Percentiles rank a stretch among this genome's conserved stretches.
Conservation (phyloP, 352 stramenopile genomes). For the Phytopythium chamaehyphon region DNA sequence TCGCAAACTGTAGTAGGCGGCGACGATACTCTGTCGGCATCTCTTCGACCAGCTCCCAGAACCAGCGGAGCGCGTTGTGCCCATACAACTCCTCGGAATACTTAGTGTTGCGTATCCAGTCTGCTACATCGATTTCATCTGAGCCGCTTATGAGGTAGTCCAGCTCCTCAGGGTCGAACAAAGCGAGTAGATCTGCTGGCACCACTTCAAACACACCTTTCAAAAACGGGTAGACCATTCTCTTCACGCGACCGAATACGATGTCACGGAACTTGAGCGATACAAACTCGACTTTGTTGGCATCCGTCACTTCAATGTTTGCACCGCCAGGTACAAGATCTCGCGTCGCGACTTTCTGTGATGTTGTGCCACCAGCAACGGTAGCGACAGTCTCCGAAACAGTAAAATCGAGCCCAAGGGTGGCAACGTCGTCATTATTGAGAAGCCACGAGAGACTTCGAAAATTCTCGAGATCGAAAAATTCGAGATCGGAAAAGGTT, state of each 20-base stretch:
- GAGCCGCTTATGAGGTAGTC: constrained; percentile 92
- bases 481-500: constrained; percentile 88
- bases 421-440: constrained; percentile 26
- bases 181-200: constrained; percentile 77
- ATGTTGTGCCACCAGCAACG: constrained; percentile 7
- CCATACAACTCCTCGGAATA: constrained; percentile 10
- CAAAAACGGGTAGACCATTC: constrained; percentile 77
- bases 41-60: constrained; percentile 83
- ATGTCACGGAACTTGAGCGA: constrained; percentile 89
- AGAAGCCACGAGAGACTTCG: constrained; percentile 39
- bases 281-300: constrained; percentile 91
- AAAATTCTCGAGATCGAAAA: constrained; percentile 33
- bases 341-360: not conserved
- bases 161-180: constrained; percentile 94
- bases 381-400: constrained; percentile 8
- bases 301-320: constrained; percentile 84
- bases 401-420: constrained; percentile 32
- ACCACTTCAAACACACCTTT: constrained; percentile 94
- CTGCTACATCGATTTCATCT: constrained; percentile 88
- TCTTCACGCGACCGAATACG: constrained; percentile 84
- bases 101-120: constrained; percentile 89
- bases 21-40: constrained; percentile 61
- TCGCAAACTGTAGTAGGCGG: constrained; percentile 71
- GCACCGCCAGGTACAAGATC: constrained; percentile 30
- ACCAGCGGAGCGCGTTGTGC: constrained; percentile 21